A percentile compares a stretch with the other conserved stretches of the same genome.
phyloP scores from a whole-genome alignment of 2,329 filamentous ascomycete genomes.

The Volutella citrinella region DNA sequence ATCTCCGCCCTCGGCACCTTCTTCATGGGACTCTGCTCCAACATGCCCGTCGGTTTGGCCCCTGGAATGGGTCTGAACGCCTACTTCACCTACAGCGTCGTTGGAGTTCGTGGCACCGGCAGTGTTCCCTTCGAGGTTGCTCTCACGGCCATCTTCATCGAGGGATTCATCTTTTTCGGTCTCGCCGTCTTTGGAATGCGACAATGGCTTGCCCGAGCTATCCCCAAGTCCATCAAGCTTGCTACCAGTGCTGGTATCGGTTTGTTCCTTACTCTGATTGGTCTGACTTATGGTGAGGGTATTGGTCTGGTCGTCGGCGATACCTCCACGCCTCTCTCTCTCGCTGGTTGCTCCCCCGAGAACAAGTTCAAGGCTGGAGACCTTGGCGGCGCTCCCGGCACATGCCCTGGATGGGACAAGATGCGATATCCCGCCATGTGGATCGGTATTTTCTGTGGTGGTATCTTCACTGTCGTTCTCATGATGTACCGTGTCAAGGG shows the following conservation, averaged over 20 bases:
- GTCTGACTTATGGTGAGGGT: conserved; percentile 75
- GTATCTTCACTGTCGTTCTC: conserved; percentile 73
- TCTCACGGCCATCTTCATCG: conserved; percentile 82
- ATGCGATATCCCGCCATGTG: conserved; percentile 84
- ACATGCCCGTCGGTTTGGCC: conserved; percentile 52
- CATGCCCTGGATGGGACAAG: conserved; percentile 63
- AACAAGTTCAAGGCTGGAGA: conserved; percentile 19
- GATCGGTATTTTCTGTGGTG: conserved; percentile 85
- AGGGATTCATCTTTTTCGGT: conserved; percentile 80
- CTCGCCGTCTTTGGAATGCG: conserved; percentile 78
- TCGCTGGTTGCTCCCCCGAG: conserved; percentile 65
- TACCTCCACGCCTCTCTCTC: conserved; percentile 64
- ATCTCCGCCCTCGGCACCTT: conserved; percentile 79
- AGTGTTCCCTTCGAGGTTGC: conserved; percentile 72
- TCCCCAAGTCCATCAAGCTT: conserved; percentile 81
- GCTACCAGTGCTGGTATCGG: conserved; percentile 85
- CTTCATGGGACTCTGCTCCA: conserved; percentile 79
- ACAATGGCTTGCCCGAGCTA: conserved; percentile 82
- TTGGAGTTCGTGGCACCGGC: conserved; percentile 73
- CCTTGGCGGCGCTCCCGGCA: conserved; percentile 39
- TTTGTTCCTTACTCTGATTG: conserved; percentile 74
- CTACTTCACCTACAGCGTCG: conserved; percentile 73
- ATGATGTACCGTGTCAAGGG: conserved; percentile 87
- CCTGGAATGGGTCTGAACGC: conserved; percentile 65
- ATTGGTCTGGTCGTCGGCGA: conserved; percentile 75